Evolutionary conservation across 176 grass and related monocot genomes (phyloP).

Genomic region (Secale cereale): DNA sequence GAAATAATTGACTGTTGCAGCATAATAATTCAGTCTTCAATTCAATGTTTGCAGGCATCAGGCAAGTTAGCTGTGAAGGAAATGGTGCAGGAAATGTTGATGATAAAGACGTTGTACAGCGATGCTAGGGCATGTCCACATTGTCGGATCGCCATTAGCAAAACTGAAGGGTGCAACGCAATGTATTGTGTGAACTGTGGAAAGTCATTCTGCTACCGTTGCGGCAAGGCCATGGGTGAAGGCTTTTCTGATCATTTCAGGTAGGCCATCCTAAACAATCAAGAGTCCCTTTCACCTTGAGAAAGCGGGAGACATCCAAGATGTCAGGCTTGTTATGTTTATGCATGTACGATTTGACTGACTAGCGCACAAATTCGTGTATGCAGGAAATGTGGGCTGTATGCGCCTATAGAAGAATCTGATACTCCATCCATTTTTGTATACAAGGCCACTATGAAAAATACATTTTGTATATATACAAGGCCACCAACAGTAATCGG

Average conservation of each 20-base stretch:
- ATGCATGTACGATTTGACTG: background rate
- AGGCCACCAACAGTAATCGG: too few species aligned
- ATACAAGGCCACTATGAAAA: too few species aligned
- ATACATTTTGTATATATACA: too few species aligned
- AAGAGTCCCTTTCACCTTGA: background rate
- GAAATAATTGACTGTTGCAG: too few species aligned
- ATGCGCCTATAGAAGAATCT: background rate
- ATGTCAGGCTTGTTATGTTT: background rate
- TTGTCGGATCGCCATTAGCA: background rate
- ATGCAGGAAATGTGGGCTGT: background rate
- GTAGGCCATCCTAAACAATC: constrained; percentile 9
- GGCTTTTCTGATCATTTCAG: constrained; percentile 36
- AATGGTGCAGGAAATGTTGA: background rate
- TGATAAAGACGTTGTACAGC: background rate
- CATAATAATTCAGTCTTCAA: background rate
- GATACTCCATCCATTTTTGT: too few species aligned
- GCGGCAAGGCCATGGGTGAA: constrained; percentile 37
- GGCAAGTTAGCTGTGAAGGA: background rate
- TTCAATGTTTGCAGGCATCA: background rate
- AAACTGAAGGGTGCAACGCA: constrained; percentile 23
- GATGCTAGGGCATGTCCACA: background rate
- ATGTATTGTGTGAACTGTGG: constrained; percentile 43
- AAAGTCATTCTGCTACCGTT: constrained; percentile 45
- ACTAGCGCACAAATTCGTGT: too few species aligned
- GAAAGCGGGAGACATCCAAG: background rate